These are phyloP conservation scores for Ceratobasidium sp. DNA, from an alignment of 1,284 basidiomycete genomes.

Conservation along the genomic window DNA sequence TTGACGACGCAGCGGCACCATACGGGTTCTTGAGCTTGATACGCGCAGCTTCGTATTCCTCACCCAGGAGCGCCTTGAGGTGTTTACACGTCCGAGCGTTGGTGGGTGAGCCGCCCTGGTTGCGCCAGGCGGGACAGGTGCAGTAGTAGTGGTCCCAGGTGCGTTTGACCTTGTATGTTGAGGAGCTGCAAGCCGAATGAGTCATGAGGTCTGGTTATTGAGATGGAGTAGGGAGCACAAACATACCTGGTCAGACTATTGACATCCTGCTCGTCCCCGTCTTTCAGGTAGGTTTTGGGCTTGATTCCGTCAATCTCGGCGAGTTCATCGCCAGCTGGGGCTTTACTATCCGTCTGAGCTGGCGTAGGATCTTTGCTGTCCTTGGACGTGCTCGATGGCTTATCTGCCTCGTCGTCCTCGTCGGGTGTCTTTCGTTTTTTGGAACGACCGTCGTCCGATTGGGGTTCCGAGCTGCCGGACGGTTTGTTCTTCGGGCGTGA, in stretches of 20 bases:
- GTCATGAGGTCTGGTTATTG: background rate
- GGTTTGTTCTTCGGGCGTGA: background rate
- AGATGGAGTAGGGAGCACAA: too few species aligned
- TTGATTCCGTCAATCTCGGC: constrained; percentile 61
- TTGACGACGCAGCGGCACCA: constrained; percentile 52
- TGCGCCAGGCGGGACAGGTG: constrained; percentile 57
- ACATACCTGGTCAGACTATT: constrained; percentile 59
- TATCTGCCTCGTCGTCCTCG: background rate
- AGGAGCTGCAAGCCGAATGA: constrained; percentile 53
- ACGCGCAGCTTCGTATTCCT: constrained; percentile 64
- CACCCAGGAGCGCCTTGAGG: constrained; percentile 66
- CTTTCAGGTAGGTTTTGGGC: constrained; percentile 58
- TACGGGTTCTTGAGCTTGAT: constrained; percentile 62
- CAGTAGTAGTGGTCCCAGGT: constrained; percentile 67
- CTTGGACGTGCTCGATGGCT: background rate
- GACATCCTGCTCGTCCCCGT: constrained; percentile 61
- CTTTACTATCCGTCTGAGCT: background rate
- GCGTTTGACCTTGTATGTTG: constrained; percentile 64
- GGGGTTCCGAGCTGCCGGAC: background rate
- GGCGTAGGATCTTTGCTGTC: background rate
- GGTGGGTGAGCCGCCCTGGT: constrained; percentile 61
- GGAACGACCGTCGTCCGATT: constrained; percentile 1
- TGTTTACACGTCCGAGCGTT: constrained; percentile 72
- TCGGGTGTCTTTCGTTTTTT: constrained; percentile 36
- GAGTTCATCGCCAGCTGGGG: constrained; percentile 55